phyloP scores from a whole-genome alignment of 441 rosid species.

The Pelargonium cotyledonis region DNA sequence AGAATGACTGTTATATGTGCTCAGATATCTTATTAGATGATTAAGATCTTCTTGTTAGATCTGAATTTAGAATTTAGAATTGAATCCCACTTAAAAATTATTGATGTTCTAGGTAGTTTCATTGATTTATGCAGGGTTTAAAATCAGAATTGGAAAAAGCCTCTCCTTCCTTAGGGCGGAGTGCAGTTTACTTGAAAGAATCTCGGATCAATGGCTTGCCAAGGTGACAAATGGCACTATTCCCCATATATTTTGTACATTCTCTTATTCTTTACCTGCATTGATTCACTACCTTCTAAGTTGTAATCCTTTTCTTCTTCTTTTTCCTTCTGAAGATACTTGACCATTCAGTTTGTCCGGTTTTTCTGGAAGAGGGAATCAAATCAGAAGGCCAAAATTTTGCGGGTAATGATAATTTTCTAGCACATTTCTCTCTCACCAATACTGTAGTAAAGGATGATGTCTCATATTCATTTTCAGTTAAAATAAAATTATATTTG shows the following conservation, averaged over 20 bases:
- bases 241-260: not conserved
- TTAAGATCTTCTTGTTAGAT: too few relatives aligned
- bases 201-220: conserved; percentile 73
- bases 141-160: conserved; percentile 91
- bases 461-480: not conserved
- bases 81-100: conserved; percentile 1
- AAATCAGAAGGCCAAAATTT: conserved; percentile 96
- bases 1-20: too few relatives aligned
- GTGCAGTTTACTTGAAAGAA: conserved; percentile 79
- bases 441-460: not conserved
- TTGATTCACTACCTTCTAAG: not conserved
- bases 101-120: conserved; percentile 10
- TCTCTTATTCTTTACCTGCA: not conserved
- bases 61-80: too few relatives aligned
- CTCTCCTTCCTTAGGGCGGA: conserved; percentile 73
- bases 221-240: conserved; percentile 33
- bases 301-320: conserved; percentile 8
- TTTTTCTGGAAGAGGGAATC: conserved; percentile 99
- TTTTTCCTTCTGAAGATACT: conserved; percentile 48
- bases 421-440: not conserved
- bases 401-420: conserved; percentile 44
- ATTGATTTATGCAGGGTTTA: conserved; percentile 46
- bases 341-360: conserved; percentile 93
- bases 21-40: too few relatives aligned
- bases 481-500: too few relatives aligned